Base-by-base conservation (phyloP, 345 rosid species). In the Sapria himalayana region DNA sequence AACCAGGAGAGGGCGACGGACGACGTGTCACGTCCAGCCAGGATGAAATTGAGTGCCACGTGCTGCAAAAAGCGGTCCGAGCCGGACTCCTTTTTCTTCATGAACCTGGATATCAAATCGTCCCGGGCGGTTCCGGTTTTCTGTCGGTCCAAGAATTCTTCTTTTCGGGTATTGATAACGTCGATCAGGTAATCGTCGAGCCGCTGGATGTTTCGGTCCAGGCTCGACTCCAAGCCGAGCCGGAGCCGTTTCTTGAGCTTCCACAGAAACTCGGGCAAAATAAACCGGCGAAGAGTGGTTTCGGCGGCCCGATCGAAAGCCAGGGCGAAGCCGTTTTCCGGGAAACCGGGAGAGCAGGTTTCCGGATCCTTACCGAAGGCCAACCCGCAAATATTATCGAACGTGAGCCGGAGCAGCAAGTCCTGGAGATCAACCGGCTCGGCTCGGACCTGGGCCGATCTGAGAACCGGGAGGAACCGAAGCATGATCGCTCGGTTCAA, bases 1-100 rank as follows among this genome's bases (percentile, higher is more conserved):
- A 89, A 89, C 98, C 98, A 89, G 71, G 76, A 51, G 16, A 86
- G 43, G 12, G 97, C 94, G 2, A 78, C 97, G 0, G 94, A 72
- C 45, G 94, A 81, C 57, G 97, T 86, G 76, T 86, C 94, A 12
- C 97, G 81, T 20, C 97, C 97, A 22, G 97, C 97, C 25, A 86
- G 71, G 66, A 86, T 78, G 70, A 86, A 86, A 43, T 76, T 86
- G 25, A 78, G 81, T 9, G 94, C 97, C 51, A 86, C 92, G 55
- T 81, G 89, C 53, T 76, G 78, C 33, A 86, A 85, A 43, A 68
- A 65, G 2, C 62, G 46, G 55, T 81, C 94, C 0, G 94, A 59
- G 72, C 76, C 81, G 41, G 79, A 50, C 34, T 81, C 89, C 21
- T 86, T 86, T 45, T 78, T 86, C 61, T 74, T 86, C 70, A 86